Evolutionary conservation across 1,139 yeast species (phyloP), one percentile per base, ranked within the genome.

Genomic region (Pichia sp.): DNA sequence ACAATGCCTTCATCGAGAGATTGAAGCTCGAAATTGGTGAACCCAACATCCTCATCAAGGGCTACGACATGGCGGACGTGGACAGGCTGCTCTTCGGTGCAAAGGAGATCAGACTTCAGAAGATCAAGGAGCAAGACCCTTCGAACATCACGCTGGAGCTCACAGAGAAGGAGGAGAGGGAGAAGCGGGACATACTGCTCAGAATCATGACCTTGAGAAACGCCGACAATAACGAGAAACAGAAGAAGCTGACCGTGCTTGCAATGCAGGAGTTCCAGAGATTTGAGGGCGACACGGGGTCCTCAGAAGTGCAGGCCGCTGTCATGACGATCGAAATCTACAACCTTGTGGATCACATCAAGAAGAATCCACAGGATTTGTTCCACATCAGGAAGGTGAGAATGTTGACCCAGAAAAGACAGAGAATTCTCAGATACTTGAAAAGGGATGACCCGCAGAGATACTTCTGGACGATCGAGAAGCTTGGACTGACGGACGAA

Each of bases 291-390:
- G 98, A 93, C 66, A 88, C 97, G 0, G 97, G 96, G 1, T 87
- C 96, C 0, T 83, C 96, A 48, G 98, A 91, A 70, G 97, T 90
- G 28, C 97, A 91, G 69, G 96, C 98, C 1, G 98, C 97, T 2
- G 79, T 88, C 30, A 72, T 85, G 71, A 89, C 98, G 0, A 84
- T 88, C 51, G 81, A 81, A 63, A 88, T 93, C 60, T 89, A 86
- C 59, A 84, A 80, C 60, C 75, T 88, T 54, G 88, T 87, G 74
- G 78, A 80, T 45, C 97, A 91, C 65, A 77, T 87, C 54, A 83
- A 83, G 65, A 75, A 78, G 51, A 76, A 83, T 66, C 85, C 82
- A 61, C 87, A 89, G 66, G 98, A 93, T 70, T 75, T 79, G 62
- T 74, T 75, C 44, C 83, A 85, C 60, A 81, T 83, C 52, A 83